Percentiles rank a stretch among this genome's conserved stretches.
phyloP scores from a whole-genome alignment of 495 filamentous ascomycete genomes.

The Xylaria scruposa region DNA sequence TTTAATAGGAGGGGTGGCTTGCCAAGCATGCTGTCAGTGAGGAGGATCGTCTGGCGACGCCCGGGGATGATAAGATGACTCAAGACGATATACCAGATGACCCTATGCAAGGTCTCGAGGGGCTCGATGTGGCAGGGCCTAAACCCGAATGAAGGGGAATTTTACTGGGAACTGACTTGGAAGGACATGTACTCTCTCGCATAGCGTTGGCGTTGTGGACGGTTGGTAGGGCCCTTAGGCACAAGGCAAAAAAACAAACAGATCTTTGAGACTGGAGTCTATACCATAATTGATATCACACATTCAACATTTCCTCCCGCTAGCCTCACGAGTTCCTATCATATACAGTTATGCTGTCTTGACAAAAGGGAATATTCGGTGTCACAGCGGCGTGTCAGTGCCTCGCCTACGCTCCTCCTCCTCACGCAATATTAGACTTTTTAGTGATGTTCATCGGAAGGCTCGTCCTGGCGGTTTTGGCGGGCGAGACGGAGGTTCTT shows the following conservation, averaged over 20 bases:
- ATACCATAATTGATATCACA: slow-evolving; percentile 36
- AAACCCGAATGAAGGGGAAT: slow-evolving; percentile 67
- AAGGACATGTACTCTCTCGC: slow-evolving; percentile 34
- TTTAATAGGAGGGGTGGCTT: slow-evolving; percentile 83
- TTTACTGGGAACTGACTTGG: slow-evolving; percentile 17
- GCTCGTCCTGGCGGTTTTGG: slow-evolving; percentile 56
- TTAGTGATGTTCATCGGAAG: slow-evolving; percentile 45
- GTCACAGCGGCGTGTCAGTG: slow-evolving; percentile 25
- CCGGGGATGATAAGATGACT: slow-evolving; percentile 59
- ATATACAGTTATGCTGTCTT: slow-evolving; percentile 40
- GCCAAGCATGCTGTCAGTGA: slow-evolving; percentile 89
- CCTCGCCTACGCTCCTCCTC: slow-evolving; percentile 11
- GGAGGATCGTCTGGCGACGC: slow-evolving; percentile 75
- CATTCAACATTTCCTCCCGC: slow-evolving; percentile 35
- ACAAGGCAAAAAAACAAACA: slow-evolving; percentile 28
- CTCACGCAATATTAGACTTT: slow-evolving; percentile 6
- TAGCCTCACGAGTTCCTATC: slow-evolving; percentile 33
- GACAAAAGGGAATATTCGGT: slow-evolving; percentile 31
- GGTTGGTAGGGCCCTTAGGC: slow-evolving; percentile 28
- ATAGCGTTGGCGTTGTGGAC: slow-evolving; percentile 54
- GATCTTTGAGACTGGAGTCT: slow-evolving; percentile 33
- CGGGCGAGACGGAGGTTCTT: slow-evolving; percentile 85
- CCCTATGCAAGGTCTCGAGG: slow-evolving; percentile 95
- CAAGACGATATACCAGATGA: slow-evolving; percentile 68
- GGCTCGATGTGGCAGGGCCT: slow-evolving; percentile 91